Evolutionary conservation across 495 filamentous ascomycete genomes (phyloP).

Genomic region (Hypoxylon lienhwacheense): DNA sequence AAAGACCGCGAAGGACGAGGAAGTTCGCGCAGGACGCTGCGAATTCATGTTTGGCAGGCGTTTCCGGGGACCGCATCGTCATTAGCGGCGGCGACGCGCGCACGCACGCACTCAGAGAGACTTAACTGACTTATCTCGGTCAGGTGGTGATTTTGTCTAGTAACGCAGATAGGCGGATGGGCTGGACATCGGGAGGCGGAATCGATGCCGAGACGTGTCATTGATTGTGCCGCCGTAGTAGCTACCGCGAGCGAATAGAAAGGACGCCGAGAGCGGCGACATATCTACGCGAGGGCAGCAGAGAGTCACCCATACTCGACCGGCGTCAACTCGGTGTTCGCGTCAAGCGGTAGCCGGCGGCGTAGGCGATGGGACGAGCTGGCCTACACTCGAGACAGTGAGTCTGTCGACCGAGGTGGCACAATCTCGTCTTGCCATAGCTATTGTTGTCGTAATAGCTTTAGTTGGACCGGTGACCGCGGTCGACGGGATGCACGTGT

Average conservation of each 20-base stretch:
- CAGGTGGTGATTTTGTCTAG: constrained; percentile 10
- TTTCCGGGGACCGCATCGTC: constrained; percentile 12
- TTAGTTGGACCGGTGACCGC: constrained; percentile 17
- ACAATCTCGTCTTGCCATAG: no score
- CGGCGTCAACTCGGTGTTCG: constrained; percentile 7
- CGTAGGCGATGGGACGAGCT: neutral
- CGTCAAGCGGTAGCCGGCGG: constrained; percentile 20
- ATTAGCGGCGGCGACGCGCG: constrained; percentile 11
- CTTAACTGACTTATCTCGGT: constrained; percentile 19
- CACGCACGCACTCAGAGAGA: constrained; percentile 23
- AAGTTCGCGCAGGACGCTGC: constrained; percentile 8
- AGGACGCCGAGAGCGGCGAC: no score
- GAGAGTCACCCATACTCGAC: constrained; percentile 15
- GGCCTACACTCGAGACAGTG: constrained; percentile 20
- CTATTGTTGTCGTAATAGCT: no score
- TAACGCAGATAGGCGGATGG: constrained; percentile 11
- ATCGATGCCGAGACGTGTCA: neutral
- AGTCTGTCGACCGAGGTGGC: constrained; percentile 23
- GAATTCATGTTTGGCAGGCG: no score
- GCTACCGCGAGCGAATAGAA: no score
- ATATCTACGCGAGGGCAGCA: constrained; percentile 11
- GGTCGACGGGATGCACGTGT: constrained; percentile 23
- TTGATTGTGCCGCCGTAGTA: no score
- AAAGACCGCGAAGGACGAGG: no score
- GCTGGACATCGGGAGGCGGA: neutral